Base-by-base conservation (phyloP, 164 flowering plant species). In the Vitis amurensis region DNA sequence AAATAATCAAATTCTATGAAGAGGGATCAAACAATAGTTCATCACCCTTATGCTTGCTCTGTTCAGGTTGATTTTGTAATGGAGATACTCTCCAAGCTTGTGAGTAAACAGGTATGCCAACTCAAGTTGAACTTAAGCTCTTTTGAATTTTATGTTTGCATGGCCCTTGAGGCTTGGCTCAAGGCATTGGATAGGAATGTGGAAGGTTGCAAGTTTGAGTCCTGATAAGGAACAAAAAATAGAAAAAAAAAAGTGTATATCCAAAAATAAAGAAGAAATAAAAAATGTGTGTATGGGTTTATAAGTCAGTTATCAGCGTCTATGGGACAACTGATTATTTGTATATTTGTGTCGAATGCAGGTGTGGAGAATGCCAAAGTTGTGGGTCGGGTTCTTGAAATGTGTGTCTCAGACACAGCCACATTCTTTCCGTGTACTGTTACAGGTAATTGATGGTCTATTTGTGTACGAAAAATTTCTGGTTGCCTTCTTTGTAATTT, bases 281-380 rank as follows among this genome's bases (percentile, higher is more conserved):
- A 31, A 4, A 37, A 37, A 37, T 51, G 13, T 52, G 59, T 37
- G 44, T 4, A 14, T 23, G 11, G 14, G 12, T 60, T 60, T 30
- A 31, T 64, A 1, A 47, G 8, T 9, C 15, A 3, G 8, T 17
- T 30, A 31, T 55, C n/a, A 15, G 48, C 29, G 14, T 59, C 10
- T 49, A 1, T 3, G 48, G 51, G 6, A 49, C 11, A 47, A 59
- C 29, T 68, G 19, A 67, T 55, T 50, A 68, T 70, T 48, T 59
- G 1, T 48, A 13, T 48, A 2, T 29, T 1, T 23, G 7, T 66
- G 2, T 62, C 16, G 66, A 23, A 56, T 77, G 66, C 84, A 96
- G 99, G 85, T 96, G 44, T 96, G 99, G 99, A 88, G 83, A 84
- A 86, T 93, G 97, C 99, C 99, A 51, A 93, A 96, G 78, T 73